These are phyloP conservation scores for Metarhizium robertsii DNA, from an alignment of 2,329 filamentous ascomycete genomes.

Conservation along the genomic window DNA sequence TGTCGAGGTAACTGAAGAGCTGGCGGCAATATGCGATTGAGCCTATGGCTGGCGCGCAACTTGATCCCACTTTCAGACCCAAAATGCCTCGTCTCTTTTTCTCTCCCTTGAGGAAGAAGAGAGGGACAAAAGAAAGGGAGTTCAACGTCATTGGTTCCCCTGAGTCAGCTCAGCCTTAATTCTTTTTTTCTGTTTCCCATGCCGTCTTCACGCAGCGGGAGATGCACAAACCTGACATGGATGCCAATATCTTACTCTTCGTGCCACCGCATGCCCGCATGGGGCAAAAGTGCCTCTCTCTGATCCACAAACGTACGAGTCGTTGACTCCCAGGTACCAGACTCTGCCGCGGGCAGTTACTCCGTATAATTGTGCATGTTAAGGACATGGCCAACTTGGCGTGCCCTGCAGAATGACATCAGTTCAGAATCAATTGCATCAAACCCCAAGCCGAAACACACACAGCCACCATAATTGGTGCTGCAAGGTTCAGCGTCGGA, in stretches of 20 bases:
- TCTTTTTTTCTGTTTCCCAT: background rate
- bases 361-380: background rate
- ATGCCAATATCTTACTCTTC: background rate
- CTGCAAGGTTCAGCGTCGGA: background rate
- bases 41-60: no score
- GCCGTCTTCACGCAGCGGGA: background rate
- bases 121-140: slow-evolving; percentile 6
- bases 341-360: background rate
- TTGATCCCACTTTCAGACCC: no score
- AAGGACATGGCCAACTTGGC: background rate
- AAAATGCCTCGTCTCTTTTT: no score
- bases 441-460: background rate
- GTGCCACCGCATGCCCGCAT: background rate
- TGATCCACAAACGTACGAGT: background rate
- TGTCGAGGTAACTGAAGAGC: no score
- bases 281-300: background rate
- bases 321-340: no score
- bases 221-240: background rate
- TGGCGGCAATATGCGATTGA: no score
- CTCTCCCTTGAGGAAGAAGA: no score
- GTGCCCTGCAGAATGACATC: background rate
- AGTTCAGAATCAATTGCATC: background rate
- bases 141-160: background rate
- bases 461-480: background rate
- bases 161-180: background rate